These are phyloP conservation scores for Phalaenopsis aphrodite DNA, from an alignment of 106 monocot genomes.

Conservation along the genomic window DNA sequence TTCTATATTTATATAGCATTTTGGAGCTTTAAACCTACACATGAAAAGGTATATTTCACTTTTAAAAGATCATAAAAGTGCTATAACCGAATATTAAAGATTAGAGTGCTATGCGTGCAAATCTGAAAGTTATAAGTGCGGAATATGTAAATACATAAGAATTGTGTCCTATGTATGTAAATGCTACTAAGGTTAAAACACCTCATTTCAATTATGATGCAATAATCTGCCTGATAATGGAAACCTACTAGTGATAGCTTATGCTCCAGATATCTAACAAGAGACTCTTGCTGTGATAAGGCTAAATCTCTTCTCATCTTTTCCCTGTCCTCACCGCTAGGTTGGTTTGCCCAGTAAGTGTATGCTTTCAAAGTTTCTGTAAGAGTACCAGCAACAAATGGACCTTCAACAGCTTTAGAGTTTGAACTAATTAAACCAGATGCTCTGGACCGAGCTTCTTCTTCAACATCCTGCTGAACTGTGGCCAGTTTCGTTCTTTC, in stretches of 20 bases:
- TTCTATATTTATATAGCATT: too few species aligned
- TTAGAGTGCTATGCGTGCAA: too few species aligned
- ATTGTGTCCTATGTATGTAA: too few species aligned
- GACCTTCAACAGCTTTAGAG: conserved; percentile 20
- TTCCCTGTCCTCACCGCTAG: conserved; percentile 46
- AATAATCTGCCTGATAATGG: not conserved
- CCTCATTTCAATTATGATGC: not conserved
- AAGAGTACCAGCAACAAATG: conserved; percentile 82
- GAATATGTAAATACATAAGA: too few species aligned
- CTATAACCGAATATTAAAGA: too few species aligned
- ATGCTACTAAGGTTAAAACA: not conserved
- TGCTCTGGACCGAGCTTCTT: conserved; percentile 61
- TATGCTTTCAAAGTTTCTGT: conserved; percentile 76
- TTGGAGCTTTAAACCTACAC: too few species aligned
- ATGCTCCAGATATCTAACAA: conserved; percentile 55
- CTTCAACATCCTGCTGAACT: conserved; percentile 66
- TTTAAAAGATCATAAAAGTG: too few species aligned
- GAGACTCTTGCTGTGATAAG: conserved; percentile 63
- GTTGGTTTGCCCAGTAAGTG: conserved; percentile 49
- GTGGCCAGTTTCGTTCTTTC: conserved; percentile 53
- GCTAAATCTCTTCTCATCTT: conserved; percentile 41
- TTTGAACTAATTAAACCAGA: conserved; percentile 27
- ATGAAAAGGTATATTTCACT: too few species aligned
- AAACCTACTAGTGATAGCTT: conserved; percentile 57
- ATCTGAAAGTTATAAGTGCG: too few species aligned